A percentile compares a stretch with the other conserved stretches of the same genome.
These are phyloP conservation scores for Quercus engelmannii DNA, from an alignment of 306 rosid species.

Conservation along the genomic window DNA sequence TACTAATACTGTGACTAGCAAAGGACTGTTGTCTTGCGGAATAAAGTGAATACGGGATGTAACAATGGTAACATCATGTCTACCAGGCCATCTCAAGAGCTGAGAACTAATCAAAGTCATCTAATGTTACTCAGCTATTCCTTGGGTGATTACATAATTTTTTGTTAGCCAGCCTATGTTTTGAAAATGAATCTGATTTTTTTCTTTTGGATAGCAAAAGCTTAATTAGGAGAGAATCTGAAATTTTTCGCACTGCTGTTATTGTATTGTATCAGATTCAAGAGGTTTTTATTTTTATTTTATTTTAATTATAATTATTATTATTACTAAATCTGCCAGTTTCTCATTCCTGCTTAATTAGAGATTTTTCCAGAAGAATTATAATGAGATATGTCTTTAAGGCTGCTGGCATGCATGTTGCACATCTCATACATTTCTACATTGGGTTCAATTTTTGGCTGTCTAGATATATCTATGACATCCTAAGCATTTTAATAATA, in stretches of 20 bases:
- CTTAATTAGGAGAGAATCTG: neutral
- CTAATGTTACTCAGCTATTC: no score
- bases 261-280: neutral
- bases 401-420: neutral
- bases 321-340: neutral
- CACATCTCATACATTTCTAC: neutral
- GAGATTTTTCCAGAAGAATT: neutral
- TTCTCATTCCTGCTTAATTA: neutral
- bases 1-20: neutral
- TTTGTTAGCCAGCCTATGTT: no score
- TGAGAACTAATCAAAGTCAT: no score
- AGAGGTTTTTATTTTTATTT: neutral
- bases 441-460: neutral
- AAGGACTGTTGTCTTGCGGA: neutral
- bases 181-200: no score
- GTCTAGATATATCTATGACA: neutral
- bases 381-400: neutral
- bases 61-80: neutral
- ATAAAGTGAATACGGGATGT: neutral
- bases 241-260: neutral
- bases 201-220: neutral
- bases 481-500: neutral
- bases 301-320: no score
- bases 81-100: neutral
- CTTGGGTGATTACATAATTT: no score